phyloP scores from a whole-genome alignment of 108 stramenopile genomes.

The Cyclotella sp. region DNA sequence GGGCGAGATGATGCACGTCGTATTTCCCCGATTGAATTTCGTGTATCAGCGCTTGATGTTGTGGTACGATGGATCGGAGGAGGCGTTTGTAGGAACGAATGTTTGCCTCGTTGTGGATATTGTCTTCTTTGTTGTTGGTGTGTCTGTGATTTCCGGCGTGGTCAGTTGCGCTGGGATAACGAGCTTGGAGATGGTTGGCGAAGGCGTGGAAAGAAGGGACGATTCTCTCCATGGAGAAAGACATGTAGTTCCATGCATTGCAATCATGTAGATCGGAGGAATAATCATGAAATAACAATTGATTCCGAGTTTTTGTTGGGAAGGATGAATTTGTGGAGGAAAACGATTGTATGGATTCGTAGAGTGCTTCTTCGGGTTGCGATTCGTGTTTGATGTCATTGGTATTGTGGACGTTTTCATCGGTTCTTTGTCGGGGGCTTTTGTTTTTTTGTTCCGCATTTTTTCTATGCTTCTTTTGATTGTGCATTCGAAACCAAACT shows the following conservation, averaged over 20 bases:
- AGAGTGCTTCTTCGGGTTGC: background rate
- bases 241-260: slow-evolving; percentile 52
- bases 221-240: slow-evolving; percentile 29
- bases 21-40: slow-evolving; percentile 38
- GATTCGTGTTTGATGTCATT: background rate
- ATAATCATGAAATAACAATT: slow-evolving; percentile 37
- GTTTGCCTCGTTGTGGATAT: background rate
- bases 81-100: background rate
- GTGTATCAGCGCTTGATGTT: slow-evolving; percentile 27
- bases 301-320: background rate
- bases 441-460: background rate
- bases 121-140: background rate
- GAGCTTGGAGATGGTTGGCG: background rate
- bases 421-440: background rate
- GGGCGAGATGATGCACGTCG: slow-evolving; percentile 16
- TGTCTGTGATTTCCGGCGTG: background rate
- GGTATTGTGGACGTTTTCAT: slow-evolving; percentile 7
- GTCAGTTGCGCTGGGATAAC: background rate
- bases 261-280: slow-evolving; percentile 51
- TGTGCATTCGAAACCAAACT: slow-evolving; percentile 31
- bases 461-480: slow-evolving; percentile 14
- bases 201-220: slow-evolving; percentile 27
- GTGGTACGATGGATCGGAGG: slow-evolving; percentile 14
- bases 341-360: too few species aligned
- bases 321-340: background rate